Base-by-base conservation (phyloP, 805 yeast species). In the Starmerella stellata region DNA sequence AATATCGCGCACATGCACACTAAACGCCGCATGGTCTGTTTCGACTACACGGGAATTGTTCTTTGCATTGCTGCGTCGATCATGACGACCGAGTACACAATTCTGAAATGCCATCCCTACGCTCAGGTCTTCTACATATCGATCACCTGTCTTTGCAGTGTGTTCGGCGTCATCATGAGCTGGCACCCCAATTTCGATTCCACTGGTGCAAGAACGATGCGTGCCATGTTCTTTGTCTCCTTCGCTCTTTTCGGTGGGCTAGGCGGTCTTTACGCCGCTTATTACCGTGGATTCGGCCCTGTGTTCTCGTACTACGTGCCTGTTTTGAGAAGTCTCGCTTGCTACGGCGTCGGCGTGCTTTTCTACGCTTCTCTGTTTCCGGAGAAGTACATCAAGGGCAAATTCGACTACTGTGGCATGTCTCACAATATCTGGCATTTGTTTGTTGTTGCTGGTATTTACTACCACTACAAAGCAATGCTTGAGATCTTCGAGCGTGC, bases 381-480 rank as follows among this genome's bases (percentile, higher is more conserved):
- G 1, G 98, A 87, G 60, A 69, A 90, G 48, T 80, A 80, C 47
- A 52, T 48, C 34, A 59, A 58, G 5, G 61, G 61, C 7, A 39
- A 58, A 31, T 54, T 61, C 43, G 63, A 61, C 47, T 58, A 57
- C 47, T 48, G 61, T 40, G 64, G 87, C 78, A 87, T 83, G 95
- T 80, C 94, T 28, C 98, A 87, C 57, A 85, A 83, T 52, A 63
- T 87, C 23, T 87, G 98, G 98, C 98, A 87, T 59, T 55, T 82
- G 11, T 81, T 78, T 53, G 98, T 90, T 23, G 69, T 90, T 15
- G 65, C 78, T 20, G 98, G 98, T 2, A 74, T 82, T n/a, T 57
- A 78, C 31, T 93, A 92, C 24, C 96, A 87, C 57, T 90, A 85
- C 58, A 64, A 65, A 40, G 87, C 92, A 13, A 63, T 82, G 29